Percentiles rank a stretch among this genome's conserved stretches.
Conservation (phyloP, 495 filamentous ascomycete genomes). For the Patellaria atrata region DNA sequence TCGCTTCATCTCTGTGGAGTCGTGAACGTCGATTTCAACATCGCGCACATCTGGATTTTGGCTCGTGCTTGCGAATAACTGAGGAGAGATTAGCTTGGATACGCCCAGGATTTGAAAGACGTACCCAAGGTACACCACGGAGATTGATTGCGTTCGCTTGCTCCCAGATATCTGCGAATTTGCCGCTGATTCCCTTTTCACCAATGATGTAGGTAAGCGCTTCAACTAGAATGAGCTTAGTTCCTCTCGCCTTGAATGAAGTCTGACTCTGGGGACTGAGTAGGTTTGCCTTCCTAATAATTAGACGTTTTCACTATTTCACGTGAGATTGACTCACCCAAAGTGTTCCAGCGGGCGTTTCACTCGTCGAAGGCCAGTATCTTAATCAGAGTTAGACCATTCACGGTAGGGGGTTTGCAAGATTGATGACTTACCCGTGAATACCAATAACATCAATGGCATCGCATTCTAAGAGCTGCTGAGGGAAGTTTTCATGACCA, state of each 20-base stretch:
- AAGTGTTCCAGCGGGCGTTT: constrained; percentile 11
- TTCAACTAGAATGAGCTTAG: constrained; percentile 14
- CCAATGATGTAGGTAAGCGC: constrained; percentile 10
- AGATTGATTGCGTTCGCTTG: constrained; percentile 18
- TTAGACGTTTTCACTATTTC: too few relatives aligned
- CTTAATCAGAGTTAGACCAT: not conserved
- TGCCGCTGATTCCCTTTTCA: constrained; percentile 3
- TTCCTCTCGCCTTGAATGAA: constrained; percentile 8
- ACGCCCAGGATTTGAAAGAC: not conserved
- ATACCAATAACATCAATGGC: constrained; percentile 18
- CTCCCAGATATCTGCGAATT: constrained; percentile 14
- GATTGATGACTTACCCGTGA: constrained; percentile 7
- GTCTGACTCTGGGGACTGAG: too few relatives aligned
- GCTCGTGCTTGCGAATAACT: constrained; percentile 12
- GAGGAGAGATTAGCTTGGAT: not conserved
- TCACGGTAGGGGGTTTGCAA: not conserved
- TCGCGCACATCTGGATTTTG: constrained; percentile 9
- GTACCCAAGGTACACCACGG: constrained; percentile 18
- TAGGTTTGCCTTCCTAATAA: too few relatives aligned
- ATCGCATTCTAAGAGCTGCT: constrained; percentile 13
- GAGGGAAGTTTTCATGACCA: constrained; percentile 12
- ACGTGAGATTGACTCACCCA: constrained; percentile 7
- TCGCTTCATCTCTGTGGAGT: constrained; percentile 7
- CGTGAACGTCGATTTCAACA: constrained; percentile 1
- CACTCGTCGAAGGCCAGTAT: constrained; percentile 8